phyloP scores from a whole-genome alignment of 495 filamentous ascomycete genomes.

The Penicillium angulare region DNA sequence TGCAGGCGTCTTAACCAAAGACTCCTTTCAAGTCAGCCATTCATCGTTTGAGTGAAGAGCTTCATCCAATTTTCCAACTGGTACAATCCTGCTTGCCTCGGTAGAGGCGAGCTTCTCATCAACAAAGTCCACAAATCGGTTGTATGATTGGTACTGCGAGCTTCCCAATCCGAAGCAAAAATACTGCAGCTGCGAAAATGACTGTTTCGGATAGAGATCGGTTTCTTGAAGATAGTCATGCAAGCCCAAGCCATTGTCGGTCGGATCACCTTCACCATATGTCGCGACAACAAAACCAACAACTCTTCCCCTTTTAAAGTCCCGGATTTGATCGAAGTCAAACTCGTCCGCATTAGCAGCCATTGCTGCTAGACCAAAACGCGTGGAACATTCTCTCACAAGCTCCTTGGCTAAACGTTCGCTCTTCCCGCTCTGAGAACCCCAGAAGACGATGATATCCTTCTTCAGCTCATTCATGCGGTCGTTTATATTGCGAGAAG shows the following conservation, averaged over 20 bases:
- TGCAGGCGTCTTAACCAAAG: too few relatives aligned
- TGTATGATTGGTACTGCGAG: too few relatives aligned
- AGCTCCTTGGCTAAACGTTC: constrained; percentile 48
- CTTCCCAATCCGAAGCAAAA: constrained; percentile 24
- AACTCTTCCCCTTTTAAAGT: constrained; percentile 37
- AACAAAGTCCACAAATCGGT: too few relatives aligned
- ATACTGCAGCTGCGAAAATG: constrained; percentile 26
- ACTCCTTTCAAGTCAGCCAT: too few relatives aligned
- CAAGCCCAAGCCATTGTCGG: too few relatives aligned
- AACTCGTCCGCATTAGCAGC: constrained; percentile 51
- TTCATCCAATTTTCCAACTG: too few relatives aligned
- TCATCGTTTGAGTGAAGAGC: too few relatives aligned
- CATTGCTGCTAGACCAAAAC: constrained; percentile 40
- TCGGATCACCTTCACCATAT: constrained; percentile 55
- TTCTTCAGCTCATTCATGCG: constrained; percentile 17
- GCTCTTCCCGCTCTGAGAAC: constrained; percentile 54
- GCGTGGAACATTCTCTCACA: constrained; percentile 38
- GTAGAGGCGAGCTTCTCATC: too few relatives aligned
- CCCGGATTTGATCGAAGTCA: constrained; percentile 38
- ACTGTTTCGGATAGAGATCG: constrained; percentile 38
- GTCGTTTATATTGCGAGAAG: too few relatives aligned
- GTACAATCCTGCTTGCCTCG: too few relatives aligned
- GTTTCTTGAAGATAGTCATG: too few relatives aligned
- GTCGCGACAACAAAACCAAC: constrained; percentile 53
- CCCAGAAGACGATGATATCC: constrained; percentile 52